Evolutionary conservation across 2,329 filamentous ascomycete genomes (phyloP), one percentile per base, ranked within the genome.

Genomic region (Aspergillus sp.): DNA sequence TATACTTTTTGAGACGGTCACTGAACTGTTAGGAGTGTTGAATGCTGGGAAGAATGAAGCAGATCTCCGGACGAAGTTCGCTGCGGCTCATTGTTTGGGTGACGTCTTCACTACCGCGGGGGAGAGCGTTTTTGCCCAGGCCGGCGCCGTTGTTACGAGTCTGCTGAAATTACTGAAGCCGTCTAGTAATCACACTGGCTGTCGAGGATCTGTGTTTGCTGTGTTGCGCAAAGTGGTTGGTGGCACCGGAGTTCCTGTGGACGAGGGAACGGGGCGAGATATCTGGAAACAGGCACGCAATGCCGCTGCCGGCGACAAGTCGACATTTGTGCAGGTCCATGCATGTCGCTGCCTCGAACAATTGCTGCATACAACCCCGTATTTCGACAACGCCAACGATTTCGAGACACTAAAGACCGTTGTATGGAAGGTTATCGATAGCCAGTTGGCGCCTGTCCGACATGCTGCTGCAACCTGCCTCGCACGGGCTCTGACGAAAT

Each of bases 1-100:
- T 72, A 82, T 96, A 51, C 83, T 99, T 2, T 97, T 96, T 70
- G 95, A 99, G 75, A 96, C 91, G 0, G 90, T 98, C 70, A 96
- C 95, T 68, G 93, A 98, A 64, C 81, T 98, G 11, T 81, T 93
- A 9, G 80, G 78, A 11, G 86, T 96, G 56, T 73, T 96, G 46
- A 86, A 86, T 59, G 84, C 84, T 48, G 86, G 88, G 19, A 97
- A 96, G 73, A 82, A 81, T 53, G 93, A 97, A 57, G 86, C 86
- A 64, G 92, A 96, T 67, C 73, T 89, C 52, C 86, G 87, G 68
- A 84, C 86, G 3, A 96, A 91, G 75, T 93, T 97, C 82, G 92
- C 92, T 6, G 93, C 93, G 21, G 89, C 90, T 40, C 86, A 89
- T 71, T 96, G 91, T 70, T 73, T 99, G 65, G 95, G 95, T 33